These are phyloP conservation scores for Dictyophora rubrovolvata DNA, from an alignment of 768 basidiomycete genomes.

Conservation along the genomic window DNA sequence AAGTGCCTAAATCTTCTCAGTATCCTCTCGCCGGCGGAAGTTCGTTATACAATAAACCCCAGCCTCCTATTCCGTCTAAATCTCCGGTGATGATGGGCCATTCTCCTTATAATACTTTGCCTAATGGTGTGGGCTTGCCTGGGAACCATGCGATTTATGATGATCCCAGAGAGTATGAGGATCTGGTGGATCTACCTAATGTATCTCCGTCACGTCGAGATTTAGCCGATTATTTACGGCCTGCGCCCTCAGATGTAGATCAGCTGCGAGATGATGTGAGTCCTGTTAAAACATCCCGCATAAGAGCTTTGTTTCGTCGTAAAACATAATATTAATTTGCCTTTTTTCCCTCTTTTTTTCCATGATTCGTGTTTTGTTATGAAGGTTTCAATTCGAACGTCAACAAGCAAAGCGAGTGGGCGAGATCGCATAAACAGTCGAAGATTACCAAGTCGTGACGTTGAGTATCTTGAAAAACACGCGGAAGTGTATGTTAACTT, in stretches of 20 bases:
- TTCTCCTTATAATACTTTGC: background rate
- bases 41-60: background rate
- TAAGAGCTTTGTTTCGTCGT: background rate
- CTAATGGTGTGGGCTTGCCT: background rate
- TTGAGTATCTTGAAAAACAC: slow-evolving; percentile 2
- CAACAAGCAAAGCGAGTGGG: slow-evolving; percentile 1
- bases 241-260: background rate
- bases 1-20: background rate
- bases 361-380: background rate
- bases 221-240: background rate
- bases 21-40: background rate
- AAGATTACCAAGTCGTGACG: background rate
- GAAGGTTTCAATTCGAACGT: slow-evolving; percentile 6
- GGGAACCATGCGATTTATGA: background rate
- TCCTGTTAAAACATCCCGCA: background rate
- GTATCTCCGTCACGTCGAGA: background rate
- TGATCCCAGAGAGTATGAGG: slow-evolving; percentile 6
- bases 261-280: slow-evolving; percentile 5
- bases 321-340: background rate
- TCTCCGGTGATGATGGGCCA: background rate
- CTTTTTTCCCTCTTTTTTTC: background rate
- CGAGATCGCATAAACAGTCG: background rate
- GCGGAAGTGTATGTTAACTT: slow-evolving; percentile 7
- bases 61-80: background rate
- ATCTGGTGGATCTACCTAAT: background rate